Percentiles rank a stretch among this genome's conserved stretches.
These are phyloP conservation scores for Beauveria sp. DNA, from an alignment of 2,329 filamentous ascomycete genomes.

Conservation along the genomic window DNA sequence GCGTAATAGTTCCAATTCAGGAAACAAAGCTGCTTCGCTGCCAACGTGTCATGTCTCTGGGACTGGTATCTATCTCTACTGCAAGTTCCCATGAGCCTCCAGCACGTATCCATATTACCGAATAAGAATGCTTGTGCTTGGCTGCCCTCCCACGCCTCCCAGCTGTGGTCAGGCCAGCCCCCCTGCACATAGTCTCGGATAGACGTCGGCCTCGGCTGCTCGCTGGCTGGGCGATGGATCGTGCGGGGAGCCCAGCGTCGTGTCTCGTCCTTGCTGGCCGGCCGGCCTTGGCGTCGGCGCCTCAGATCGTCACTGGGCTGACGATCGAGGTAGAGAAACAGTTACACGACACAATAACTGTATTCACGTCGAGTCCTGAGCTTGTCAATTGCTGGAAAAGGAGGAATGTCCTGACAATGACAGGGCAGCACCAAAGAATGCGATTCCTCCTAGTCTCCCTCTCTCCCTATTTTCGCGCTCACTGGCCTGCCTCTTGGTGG, in stretches of 20 bases:
- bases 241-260: not conserved
- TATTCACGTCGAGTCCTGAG: no score
- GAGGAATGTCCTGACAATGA: not conserved
- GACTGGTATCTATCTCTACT: no score
- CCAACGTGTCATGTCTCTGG: no score
- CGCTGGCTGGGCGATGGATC: slow-evolving; percentile 8
- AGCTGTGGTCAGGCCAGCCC: not conserved
- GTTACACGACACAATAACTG: no score
- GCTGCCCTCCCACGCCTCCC: not conserved
- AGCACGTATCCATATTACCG: no score
- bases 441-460: not conserved
- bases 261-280: not conserved
- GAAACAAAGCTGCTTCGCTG: no score
- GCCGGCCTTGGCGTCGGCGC: not conserved
- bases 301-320: not conserved
- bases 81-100: no score
- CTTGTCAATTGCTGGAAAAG: no score
- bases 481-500: not conserved
- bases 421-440: not conserved
- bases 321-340: no score
- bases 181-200: not conserved
- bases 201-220: not conserved
- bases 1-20: no score
- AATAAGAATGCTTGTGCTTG: no score
- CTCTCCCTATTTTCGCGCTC: not conserved